These are phyloP conservation scores for Iberis pinnata DNA, from an alignment of 345 rosid species.

Conservation along the genomic window DNA sequence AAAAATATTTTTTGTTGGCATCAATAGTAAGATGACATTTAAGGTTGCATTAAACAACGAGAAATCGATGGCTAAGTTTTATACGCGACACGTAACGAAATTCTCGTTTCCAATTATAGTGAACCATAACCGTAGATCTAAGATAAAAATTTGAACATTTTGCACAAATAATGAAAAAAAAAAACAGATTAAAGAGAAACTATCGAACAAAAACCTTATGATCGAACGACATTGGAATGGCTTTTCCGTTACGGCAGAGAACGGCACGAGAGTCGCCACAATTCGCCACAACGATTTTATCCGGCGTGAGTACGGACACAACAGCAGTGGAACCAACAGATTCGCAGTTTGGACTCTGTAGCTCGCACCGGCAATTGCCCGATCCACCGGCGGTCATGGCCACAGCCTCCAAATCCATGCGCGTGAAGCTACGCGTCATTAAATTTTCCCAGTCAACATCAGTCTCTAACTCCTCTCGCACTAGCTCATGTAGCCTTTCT, in stretches of 20 bases:
- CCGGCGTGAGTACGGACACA: constrained; percentile 59
- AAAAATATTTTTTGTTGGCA: too few relatives aligned
- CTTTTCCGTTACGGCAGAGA: constrained; percentile 59
- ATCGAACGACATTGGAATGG: constrained; percentile 67
- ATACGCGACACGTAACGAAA: constrained; percentile 22
- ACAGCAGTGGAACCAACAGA: constrained; percentile 93
- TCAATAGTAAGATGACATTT: not conserved
- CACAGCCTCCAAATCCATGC: constrained; percentile 58
- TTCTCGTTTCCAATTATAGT: not conserved
- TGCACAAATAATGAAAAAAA: not conserved
- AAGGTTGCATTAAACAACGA: not conserved
- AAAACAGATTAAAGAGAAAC: not conserved
- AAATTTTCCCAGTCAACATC: constrained; percentile 44
- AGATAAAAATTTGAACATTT: not conserved
- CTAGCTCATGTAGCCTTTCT: constrained; percentile 59
- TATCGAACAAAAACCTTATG: constrained; percentile 52
- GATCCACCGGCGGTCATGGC: constrained; percentile 19
- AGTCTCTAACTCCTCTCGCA: constrained; percentile 41
- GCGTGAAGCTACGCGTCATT: constrained; percentile 54
- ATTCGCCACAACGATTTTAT: constrained; percentile 64
- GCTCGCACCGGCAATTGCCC: constrained; percentile 54
- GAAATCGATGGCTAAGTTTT: constrained; percentile 11
- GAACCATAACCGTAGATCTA: constrained; percentile 29
- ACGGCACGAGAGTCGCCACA: constrained; percentile 98
- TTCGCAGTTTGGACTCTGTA: constrained; percentile 57